A percentile compares a stretch with the other conserved stretches of the same genome.
phyloP scores from a whole-genome alignment of 2,329 filamentous ascomycete species.

The Talaromyces sp. region DNA sequence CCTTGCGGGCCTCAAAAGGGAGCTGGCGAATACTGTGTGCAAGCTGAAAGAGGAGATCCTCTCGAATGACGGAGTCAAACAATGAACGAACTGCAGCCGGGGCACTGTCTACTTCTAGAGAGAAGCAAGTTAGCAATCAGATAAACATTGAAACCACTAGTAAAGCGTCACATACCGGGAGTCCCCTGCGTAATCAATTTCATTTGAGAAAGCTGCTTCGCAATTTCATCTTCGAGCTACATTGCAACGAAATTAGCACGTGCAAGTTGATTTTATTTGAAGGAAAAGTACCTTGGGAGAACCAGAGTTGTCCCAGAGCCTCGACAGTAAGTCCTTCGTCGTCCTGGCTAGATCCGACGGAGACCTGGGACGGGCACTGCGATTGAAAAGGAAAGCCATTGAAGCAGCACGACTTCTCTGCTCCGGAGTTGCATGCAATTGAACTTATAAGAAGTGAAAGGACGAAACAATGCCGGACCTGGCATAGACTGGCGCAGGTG shows the following conservation, averaged over 20 bases:
- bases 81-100: constrained; percentile 85
- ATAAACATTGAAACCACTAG: constrained; percentile 6
- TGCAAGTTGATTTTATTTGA: not conserved
- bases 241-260: constrained; percentile 11
- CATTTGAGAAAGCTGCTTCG: constrained; percentile 81
- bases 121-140: constrained; percentile 7
- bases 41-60: constrained; percentile 81
- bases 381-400: constrained; percentile 67
- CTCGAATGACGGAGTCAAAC: constrained; percentile 75
- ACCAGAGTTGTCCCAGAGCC: constrained; percentile 53
- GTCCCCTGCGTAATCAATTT: constrained; percentile 91
- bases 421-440: not conserved
- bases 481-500: not conserved
- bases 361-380: constrained; percentile 53
- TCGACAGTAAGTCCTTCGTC: constrained; percentile 58
- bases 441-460: not conserved
- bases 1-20: constrained; percentile 93
- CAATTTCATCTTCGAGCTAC: constrained; percentile 77
- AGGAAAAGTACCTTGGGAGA: constrained; percentile 47
- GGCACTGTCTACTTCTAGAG: constrained; percentile 71
- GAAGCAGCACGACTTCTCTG: not conserved
- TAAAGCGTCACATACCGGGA: constrained; percentile 53
- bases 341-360: constrained; percentile 56
- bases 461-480: not conserved
- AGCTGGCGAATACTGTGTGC: constrained; percentile 76